These are phyloP conservation scores for Coniochaeta sp. DNA, from an alignment of 2,329 filamentous ascomycete genomes.

Conservation along the genomic window DNA sequence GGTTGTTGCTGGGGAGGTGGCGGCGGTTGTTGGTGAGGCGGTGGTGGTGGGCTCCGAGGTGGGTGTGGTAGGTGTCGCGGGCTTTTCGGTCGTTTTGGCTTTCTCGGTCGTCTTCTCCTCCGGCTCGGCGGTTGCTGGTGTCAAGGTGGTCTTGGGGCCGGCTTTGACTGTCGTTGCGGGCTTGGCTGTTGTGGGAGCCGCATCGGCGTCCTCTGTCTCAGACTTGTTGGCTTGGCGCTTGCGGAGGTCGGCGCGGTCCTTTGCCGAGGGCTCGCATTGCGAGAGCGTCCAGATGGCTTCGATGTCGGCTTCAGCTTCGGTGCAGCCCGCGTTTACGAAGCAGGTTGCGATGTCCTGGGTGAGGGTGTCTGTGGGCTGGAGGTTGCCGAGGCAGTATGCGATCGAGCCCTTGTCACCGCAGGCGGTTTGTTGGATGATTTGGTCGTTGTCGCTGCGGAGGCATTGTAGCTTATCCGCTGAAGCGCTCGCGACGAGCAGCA, in stretches of 20 bases:
- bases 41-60: background rate
- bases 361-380: conserved; percentile 14
- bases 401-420: conserved; percentile 38
- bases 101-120: background rate
- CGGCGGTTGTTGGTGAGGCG: conserved; percentile 2
- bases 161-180: conserved; percentile 5
- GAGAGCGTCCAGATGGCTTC: conserved; percentile 25
- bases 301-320: conserved; percentile 23
- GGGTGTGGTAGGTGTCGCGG: conserved; percentile 5
- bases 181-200: conserved; percentile 3
- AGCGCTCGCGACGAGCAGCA: background rate
- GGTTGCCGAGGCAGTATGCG: conserved; percentile 32
- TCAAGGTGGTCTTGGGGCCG: background rate
- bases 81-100: background rate
- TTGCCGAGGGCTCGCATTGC: conserved; percentile 19
- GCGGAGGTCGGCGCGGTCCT: conserved; percentile 13
- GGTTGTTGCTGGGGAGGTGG: conserved; percentile 6
- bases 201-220: conserved; percentile 4
- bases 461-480: conserved; percentile 21
- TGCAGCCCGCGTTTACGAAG: conserved; percentile 29
- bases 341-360: conserved; percentile 30
- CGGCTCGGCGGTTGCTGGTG: background rate
- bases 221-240: conserved; percentile 4
- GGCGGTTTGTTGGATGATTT: conserved; percentile 31
- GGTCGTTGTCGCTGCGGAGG: conserved; percentile 27